These are phyloP conservation scores for Dendrobium nobile DNA, from an alignment of 106 monocot genomes.

Conservation along the genomic window DNA sequence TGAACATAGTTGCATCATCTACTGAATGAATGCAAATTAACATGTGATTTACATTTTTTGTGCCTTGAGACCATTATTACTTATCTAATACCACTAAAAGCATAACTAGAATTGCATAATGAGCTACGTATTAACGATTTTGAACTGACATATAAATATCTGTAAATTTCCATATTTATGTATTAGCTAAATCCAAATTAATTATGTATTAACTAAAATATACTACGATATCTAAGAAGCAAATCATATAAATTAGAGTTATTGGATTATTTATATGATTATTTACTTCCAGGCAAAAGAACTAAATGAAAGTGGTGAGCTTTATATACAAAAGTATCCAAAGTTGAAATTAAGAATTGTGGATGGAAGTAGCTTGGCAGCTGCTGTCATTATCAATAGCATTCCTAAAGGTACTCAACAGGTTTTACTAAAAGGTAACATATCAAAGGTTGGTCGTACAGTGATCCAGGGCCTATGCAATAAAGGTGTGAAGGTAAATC, in stretches of 20 bases:
- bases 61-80: neutral
- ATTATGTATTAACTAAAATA: too few species aligned
- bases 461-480: slow-evolving; percentile 44
- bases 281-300: slow-evolving; percentile 39
- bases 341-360: slow-evolving; percentile 65
- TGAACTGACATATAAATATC: neutral
- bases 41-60: too few species aligned
- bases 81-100: neutral
- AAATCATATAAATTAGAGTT: too few species aligned
- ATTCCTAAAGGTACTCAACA: slow-evolving; percentile 60
- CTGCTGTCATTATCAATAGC: slow-evolving; percentile 59
- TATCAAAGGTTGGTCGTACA: slow-evolving; percentile 48
- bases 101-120: neutral
- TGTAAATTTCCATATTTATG: neutral
- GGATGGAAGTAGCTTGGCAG: slow-evolving; percentile 81
- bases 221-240: too few species aligned
- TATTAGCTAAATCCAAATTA: neutral
- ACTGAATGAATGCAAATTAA: neutral
- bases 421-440: slow-evolving; percentile 45
- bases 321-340: slow-evolving; percentile 72
- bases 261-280: neutral
- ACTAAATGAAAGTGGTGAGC: slow-evolving; percentile 57
- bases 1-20: neutral
- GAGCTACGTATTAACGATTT: neutral
- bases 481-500: slow-evolving; percentile 54